Percentiles rank a stretch among this genome's conserved stretches.
These are phyloP conservation scores for Ophiobolus disseminans DNA, from an alignment of 2,329 filamentous ascomycete genomes.

Conservation along the genomic window DNA sequence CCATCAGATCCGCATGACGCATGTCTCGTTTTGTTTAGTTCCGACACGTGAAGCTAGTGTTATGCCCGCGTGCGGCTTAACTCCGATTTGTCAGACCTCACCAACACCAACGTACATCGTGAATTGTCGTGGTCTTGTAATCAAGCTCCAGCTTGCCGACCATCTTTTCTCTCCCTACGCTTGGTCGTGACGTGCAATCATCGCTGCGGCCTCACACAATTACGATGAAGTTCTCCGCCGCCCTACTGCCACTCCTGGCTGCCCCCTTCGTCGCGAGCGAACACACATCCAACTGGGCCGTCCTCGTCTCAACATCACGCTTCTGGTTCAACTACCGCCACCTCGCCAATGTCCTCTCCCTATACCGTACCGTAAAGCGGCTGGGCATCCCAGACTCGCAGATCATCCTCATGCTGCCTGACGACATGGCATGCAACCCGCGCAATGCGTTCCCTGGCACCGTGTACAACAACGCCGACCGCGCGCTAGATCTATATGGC, in stretches of 20 bases:
- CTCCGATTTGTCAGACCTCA: slow-evolving; percentile 39
- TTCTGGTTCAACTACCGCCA: slow-evolving; percentile 99
- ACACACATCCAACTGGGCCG: slow-evolving; percentile 98
- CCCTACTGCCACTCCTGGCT: slow-evolving; percentile 38
- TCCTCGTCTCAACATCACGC: slow-evolving; percentile 95
- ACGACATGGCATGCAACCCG: slow-evolving; percentile 99
- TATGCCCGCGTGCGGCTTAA: slow-evolving; percentile 38
- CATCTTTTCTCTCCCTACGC: not conserved
- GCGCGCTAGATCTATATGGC: slow-evolving; percentile 93
- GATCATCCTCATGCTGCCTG: slow-evolving; percentile 99
- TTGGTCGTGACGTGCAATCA: too few relatives aligned
- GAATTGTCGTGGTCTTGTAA: too few relatives aligned
- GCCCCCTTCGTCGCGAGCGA: slow-evolving; percentile 63
- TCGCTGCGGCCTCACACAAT: not conserved
- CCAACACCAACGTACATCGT: slow-evolving; percentile 30
- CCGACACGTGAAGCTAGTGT: slow-evolving; percentile 26
- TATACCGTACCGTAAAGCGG: slow-evolving; percentile 97
- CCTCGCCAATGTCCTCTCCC: slow-evolving; percentile 93
- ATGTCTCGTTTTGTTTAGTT: slow-evolving; percentile 10
- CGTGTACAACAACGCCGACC: slow-evolving; percentile 97
- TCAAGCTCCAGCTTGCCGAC: too few relatives aligned
- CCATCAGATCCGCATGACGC: slow-evolving; percentile 18
- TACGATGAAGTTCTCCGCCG: slow-evolving; percentile 35
- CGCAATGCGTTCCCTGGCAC: slow-evolving; percentile 97
- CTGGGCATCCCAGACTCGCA: slow-evolving; percentile 97